A percentile compares a stretch with the other conserved stretches of the same genome.
Evolutionary conservation across 345 rosid species (phyloP).

Genomic region (Mallotus nudiflorus): DNA sequence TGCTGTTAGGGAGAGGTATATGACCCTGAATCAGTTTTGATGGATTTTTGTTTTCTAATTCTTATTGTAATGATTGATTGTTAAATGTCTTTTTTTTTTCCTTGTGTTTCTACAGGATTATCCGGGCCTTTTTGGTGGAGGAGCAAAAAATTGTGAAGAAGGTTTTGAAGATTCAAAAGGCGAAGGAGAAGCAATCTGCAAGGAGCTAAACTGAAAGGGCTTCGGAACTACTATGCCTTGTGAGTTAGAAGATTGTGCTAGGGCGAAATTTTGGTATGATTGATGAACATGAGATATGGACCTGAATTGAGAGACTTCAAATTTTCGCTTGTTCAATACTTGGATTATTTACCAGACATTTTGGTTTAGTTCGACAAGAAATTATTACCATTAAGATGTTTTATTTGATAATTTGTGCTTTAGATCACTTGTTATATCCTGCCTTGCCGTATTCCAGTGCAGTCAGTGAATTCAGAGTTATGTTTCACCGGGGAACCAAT

Average conservation of each 20-base stretch:
- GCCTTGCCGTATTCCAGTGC: too few species aligned
- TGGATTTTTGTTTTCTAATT: background rate
- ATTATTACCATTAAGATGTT: constrained; percentile 15
- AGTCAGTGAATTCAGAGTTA: too few species aligned
- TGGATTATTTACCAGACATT: background rate
- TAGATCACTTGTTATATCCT: too few species aligned
- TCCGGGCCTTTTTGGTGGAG: constrained; percentile 24
- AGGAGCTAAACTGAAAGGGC: constrained; percentile 23
- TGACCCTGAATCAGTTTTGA: background rate
- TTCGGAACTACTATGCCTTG: background rate
- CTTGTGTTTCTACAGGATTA: constrained; percentile 7
- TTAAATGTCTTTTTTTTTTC: background rate
- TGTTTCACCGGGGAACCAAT: too few species aligned
- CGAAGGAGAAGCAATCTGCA: constrained; percentile 21
- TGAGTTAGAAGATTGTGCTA: background rate
- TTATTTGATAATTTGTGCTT: background rate
- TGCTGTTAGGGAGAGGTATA: constrained; percentile 72
- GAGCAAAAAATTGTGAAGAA: constrained; percentile 27
- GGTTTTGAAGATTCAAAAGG: constrained; percentile 29
- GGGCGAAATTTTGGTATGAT: constrained; percentile 27
- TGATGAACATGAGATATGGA: constrained; percentile 16
- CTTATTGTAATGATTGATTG: background rate
- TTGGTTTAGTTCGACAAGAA: constrained; percentile 14
- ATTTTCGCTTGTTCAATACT: constrained; percentile 11
- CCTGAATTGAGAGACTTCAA: constrained; percentile 13